phyloP scores from a whole-genome alignment of 2,329 filamentous ascomycete species.

The Fusarium sp. region DNA sequence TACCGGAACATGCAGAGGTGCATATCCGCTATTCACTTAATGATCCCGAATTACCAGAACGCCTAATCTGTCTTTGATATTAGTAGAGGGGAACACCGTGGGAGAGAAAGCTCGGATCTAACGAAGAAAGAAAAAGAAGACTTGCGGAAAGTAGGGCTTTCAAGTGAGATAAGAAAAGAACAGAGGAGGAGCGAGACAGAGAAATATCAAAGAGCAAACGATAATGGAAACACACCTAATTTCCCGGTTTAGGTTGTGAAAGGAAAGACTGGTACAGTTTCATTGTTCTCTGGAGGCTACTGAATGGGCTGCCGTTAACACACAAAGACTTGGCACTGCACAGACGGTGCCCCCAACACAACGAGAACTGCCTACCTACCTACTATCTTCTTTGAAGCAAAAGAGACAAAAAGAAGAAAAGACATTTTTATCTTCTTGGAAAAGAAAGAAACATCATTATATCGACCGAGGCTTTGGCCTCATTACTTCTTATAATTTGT shows the following conservation, averaged over 20 bases:
- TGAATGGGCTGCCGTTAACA: conserved; percentile 36
- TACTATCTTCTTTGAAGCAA: conserved; percentile 28
- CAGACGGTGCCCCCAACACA: conserved; percentile 33
- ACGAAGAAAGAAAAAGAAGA: conserved; percentile 3
- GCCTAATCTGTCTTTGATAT: conserved; percentile 26
- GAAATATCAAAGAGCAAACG: conserved; percentile 35
- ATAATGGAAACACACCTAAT: conserved; percentile 40
- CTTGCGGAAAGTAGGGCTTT: neutral
- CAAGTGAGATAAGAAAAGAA: conserved; percentile 10
- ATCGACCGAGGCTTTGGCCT: neutral
- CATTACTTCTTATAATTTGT: conserved; percentile 16
- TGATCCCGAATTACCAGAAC: conserved; percentile 12
- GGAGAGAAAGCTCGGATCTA: conserved; percentile 13
- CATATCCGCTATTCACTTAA: conserved; percentile 21
- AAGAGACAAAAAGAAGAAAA: conserved; percentile 15
- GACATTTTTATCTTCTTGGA: neutral
- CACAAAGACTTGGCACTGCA: conserved; percentile 38
- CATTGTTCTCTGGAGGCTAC: conserved; percentile 41
- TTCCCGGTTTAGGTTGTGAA: conserved; percentile 28
- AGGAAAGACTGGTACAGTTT: conserved; percentile 32
- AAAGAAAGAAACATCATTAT: neutral
- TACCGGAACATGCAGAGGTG: conserved; percentile 45
- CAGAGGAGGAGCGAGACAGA: neutral
- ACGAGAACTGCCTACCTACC: conserved; percentile 5
- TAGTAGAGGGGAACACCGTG: conserved; percentile 27